phyloP scores from a whole-genome alignment of 768 basidiomycete genomes.

The Suillus occidentalis region DNA sequence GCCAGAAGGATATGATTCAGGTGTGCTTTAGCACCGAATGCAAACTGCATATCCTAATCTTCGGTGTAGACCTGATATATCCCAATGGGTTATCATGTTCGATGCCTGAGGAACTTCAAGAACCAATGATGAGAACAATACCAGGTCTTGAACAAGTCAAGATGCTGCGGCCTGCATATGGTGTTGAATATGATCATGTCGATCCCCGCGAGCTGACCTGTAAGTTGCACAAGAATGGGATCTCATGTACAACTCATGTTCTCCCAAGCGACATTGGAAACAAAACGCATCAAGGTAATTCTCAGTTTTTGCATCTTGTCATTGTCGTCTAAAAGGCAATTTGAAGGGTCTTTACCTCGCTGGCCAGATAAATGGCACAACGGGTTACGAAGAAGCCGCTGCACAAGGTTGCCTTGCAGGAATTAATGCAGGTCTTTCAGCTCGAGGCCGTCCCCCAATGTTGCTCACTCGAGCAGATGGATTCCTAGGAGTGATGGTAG shows the following conservation, averaged over 20 bases:
- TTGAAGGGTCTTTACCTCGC: constrained; percentile 79
- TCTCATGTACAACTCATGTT: constrained; percentile 2
- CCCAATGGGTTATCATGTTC: constrained; percentile 90
- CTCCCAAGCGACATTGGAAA: constrained; percentile 72
- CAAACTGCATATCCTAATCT: constrained; percentile 1
- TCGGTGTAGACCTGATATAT: constrained; percentile 70
- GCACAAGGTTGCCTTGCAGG: constrained; percentile 89
- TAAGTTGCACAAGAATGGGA: constrained; percentile 37
- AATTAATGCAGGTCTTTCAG: constrained; percentile 79
- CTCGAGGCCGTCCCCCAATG: constrained; percentile 54
- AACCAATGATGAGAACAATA: constrained; percentile 79
- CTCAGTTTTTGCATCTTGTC: neutral
- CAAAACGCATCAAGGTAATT: constrained; percentile 71
- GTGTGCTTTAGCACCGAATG: constrained; percentile 36
- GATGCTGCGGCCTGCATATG: constrained; percentile 85
- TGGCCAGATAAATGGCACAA: constrained; percentile 91
- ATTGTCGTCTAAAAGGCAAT: neutral
- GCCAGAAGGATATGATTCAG: constrained; percentile 89
- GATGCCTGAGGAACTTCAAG: constrained; percentile 83
- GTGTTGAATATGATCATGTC: constrained; percentile 90
- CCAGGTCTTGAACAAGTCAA: constrained; percentile 82
- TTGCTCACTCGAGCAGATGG: constrained; percentile 81
- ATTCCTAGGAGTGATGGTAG: constrained; percentile 88
- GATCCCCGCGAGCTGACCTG: constrained; percentile 80
- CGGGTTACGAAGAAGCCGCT: constrained; percentile 93